These are phyloP conservation scores for Phytophthora nicotianae DNA, from an alignment of 352 stramenopile genomes.

Conservation along the genomic window DNA sequence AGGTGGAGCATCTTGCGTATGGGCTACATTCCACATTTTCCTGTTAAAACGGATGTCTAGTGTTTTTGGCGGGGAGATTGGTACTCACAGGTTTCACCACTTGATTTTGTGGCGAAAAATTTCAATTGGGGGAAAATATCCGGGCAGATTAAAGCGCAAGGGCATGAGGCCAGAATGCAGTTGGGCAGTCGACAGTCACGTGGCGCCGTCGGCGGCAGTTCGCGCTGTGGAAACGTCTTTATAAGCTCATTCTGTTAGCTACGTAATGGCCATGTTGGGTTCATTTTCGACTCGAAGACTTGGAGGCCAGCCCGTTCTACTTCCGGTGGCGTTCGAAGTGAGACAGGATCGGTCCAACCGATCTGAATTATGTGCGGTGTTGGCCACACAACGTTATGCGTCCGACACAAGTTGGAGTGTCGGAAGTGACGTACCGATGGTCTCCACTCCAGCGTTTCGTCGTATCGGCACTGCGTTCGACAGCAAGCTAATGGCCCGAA, in stretches of 20 bases:
- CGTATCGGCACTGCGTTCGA: not conserved
- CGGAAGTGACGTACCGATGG: not conserved
- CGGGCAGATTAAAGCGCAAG: constrained; percentile 3
- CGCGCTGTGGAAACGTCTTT: not conserved
- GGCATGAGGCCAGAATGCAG: constrained; percentile 22
- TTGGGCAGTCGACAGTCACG: constrained; percentile 2
- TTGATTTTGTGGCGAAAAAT: constrained; percentile 30
- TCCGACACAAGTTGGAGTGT: not conserved
- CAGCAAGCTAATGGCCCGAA: not conserved
- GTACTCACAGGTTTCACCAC: constrained; percentile 20
- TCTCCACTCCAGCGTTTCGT: not conserved
- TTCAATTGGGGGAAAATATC: constrained; percentile 36
- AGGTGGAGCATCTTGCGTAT: not conserved
- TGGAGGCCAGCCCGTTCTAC: not conserved
- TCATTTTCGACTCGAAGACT: constrained; percentile 1
- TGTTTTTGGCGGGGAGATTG: constrained; percentile 4
- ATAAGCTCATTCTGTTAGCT: constrained; percentile 1
- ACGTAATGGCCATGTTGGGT: not conserved
- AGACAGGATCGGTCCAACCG: constrained; percentile 21
- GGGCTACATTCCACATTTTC: not conserved
- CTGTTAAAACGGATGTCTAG: not conserved
- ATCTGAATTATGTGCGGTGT: constrained; percentile 18
- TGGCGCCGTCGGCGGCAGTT: not conserved
- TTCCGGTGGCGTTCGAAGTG: constrained; percentile 8
- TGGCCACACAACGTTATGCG: not conserved